Evolutionary conservation across 768 basidiomycete genomes (phyloP).

Genomic region (Lactarius hengduanensis): DNA sequence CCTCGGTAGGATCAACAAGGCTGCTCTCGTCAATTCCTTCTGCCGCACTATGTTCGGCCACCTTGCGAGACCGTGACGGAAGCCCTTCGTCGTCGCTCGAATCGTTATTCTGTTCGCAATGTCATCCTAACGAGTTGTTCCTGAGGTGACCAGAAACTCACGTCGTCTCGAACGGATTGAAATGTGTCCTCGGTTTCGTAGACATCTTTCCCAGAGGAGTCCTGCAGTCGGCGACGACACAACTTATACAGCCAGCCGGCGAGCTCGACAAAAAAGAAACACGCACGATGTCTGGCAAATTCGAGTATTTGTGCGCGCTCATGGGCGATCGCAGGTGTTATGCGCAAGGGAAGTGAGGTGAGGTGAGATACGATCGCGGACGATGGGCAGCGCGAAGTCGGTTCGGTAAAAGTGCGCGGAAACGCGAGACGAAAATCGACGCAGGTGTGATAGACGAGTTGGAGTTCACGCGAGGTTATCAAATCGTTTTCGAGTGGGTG

Average conservation of each 20-base stretch:
- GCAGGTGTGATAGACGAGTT: too few species aligned
- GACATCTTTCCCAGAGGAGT: constrained; percentile 79
- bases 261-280: background rate
- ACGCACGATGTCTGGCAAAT: constrained; percentile 89
- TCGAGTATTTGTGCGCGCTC: constrained; percentile 69
- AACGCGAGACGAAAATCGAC: too few species aligned
- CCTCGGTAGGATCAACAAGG: constrained; percentile 64
- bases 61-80: constrained; percentile 43
- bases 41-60: constrained; percentile 41
- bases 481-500: too few species aligned
- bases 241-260: background rate
- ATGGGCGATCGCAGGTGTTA: constrained; percentile 6
- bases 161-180: constrained; percentile 51
- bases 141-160: constrained; percentile 37
- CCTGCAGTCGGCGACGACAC: constrained; percentile 45
- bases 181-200: constrained; percentile 88
- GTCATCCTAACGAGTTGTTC: background rate
- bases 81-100: constrained; percentile 65
- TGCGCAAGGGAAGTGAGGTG: too few species aligned
- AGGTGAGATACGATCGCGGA: too few species aligned
- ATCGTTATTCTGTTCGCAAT: constrained; percentile 47
- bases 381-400: too few species aligned
- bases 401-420: too few species aligned
- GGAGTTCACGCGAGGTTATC: too few species aligned
- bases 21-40: constrained; percentile 72